These are phyloP conservation scores for Lantana camara DNA, from an alignment of 257 asterid genomes.

Conservation along the genomic window DNA sequence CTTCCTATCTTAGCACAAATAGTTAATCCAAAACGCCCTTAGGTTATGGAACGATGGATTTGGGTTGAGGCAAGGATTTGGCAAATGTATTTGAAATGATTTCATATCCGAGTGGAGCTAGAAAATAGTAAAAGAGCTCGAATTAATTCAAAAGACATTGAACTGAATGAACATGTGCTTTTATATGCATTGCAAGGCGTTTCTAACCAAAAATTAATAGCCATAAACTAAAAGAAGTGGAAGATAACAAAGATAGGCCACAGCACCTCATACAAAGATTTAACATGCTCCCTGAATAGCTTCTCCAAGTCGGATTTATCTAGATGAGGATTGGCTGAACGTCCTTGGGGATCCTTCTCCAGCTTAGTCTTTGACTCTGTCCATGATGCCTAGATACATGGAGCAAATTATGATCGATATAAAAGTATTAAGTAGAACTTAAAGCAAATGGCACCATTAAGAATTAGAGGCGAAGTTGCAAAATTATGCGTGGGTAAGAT, in stretches of 20 bases:
- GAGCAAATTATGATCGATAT: not conserved
- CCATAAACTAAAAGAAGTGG: not conserved
- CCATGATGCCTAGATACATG: conserved; percentile 78
- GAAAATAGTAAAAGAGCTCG: too few relatives aligned
- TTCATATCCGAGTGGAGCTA: not conserved
- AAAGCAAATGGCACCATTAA: not conserved
- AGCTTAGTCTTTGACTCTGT: conserved; percentile 84
- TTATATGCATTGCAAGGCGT: too few relatives aligned
- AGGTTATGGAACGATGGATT: too few relatives aligned
- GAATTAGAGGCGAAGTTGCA: too few relatives aligned
- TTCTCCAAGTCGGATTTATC: conserved; percentile 91
- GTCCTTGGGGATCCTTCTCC: conserved; percentile 99
- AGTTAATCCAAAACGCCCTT: too few relatives aligned
- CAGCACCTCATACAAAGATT: conserved; percentile 78
- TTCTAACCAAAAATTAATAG: too few relatives aligned
- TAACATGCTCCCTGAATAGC: conserved; percentile 91
- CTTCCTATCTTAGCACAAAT: too few relatives aligned
- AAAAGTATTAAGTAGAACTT: too few relatives aligned
- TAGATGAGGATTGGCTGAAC: conserved; percentile 76
- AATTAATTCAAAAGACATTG: too few relatives aligned
- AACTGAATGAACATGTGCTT: too few relatives aligned
- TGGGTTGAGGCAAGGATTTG: too few relatives aligned
- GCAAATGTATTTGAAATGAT: too few relatives aligned
- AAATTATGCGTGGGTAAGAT: not conserved
- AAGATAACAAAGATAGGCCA: conserved; percentile 16